Base-by-base conservation (phyloP, 169 alveolate species). In the Cryptosporidium meleagridis region DNA sequence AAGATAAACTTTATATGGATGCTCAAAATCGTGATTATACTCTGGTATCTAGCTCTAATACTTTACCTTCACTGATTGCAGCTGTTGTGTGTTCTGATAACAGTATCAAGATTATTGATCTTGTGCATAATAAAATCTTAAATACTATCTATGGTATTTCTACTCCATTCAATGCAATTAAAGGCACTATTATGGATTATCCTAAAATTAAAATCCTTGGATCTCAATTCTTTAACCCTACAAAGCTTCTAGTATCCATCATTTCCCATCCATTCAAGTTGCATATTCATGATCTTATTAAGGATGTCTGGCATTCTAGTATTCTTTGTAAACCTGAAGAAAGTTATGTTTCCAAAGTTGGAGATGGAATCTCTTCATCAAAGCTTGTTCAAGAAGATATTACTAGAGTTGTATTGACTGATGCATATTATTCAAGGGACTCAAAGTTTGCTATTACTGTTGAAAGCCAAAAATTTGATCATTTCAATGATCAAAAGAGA, bases 331-430 rank as follows among this genome's bases (percentile, higher is more conserved):
- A 67, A 9, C 62, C 69, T 29, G 89, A 80, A 31, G 89, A 80
- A 41, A 41, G 75, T n/a, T 80, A 80, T 80, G 89, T 80, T 39
- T 80, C 89, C 1, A 67, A 53, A 33, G 67, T 80, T 37, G 89
- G 89, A 16, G 80, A 80, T 8, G 89, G 89, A n/a, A 8, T 80
- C 3, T 59, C 89, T 18, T 59, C 89, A 26, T 65, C 89, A n/a
- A 80, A 80, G 35, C 68, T 62, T 41, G 59, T 29, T 7, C 53
- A 80, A 29, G 75, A 45, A 3, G 67, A 62, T 62, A n/a, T 31
- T 14, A 67, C 73, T 31, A 21, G 75, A 21, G 59, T 44, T 18
- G 16, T 61, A 31, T 23, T 80, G 10, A 18, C 55, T 31, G 41
- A 62, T 44, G 73, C 75, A 9, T 44, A 41, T 62, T 80, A 58